Base-by-base conservation (phyloP, 495 filamentous ascomycete genomes). In the Podospora pseudopauciseta region DNA sequence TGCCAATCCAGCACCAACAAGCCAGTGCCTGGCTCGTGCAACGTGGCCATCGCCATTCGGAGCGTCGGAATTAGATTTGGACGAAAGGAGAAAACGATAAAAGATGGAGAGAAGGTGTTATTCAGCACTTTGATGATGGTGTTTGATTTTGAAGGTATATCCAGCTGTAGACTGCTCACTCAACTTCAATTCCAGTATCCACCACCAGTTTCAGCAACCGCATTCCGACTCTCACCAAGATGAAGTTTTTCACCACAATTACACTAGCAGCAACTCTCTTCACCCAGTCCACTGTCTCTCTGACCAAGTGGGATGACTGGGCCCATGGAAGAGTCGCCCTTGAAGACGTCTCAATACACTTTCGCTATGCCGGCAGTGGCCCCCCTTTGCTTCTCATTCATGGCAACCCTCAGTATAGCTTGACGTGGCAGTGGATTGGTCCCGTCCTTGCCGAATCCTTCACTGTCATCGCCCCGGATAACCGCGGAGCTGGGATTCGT, bases 401-500 rank as follows among this genome's bases (percentile, higher is more conserved):
- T 64, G 79, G 78, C 5, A 78, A 76, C 61, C 78, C 80, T 11
- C 73, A 82, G 59, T 74, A 77, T 71, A 79, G 77, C 44, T 64
- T 80, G 34, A 82, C 82, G 28, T 87, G 85, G 77, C 84, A 83
- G 75, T 79, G 76, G 63, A 82, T 88, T 71, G 85, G 85, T 5
- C 87, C 85, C 13, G 82, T 87, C 64, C 80, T 88, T 39, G 78
- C 84, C 5, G 82, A 87, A 72, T 83, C 86, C 73, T 86, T 86
- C 65, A 82, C 77, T 11, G 78, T 80, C 67, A 80, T 82, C 63
- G 79, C 77, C 0, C 74, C 77, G 0, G 80, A 81, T 69, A 77
- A 75, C 68, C 80, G 78, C 62, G 79, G 78, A 60, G 70, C 69
- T 39, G 80, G 80, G 76, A 80, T 67, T 78, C 75, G 32, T 72